Evolutionary conservation across 2,329 filamentous ascomycete species (phyloP), one percentile per base, ranked within the genome.

Genomic region (Xylaria digitata): DNA sequence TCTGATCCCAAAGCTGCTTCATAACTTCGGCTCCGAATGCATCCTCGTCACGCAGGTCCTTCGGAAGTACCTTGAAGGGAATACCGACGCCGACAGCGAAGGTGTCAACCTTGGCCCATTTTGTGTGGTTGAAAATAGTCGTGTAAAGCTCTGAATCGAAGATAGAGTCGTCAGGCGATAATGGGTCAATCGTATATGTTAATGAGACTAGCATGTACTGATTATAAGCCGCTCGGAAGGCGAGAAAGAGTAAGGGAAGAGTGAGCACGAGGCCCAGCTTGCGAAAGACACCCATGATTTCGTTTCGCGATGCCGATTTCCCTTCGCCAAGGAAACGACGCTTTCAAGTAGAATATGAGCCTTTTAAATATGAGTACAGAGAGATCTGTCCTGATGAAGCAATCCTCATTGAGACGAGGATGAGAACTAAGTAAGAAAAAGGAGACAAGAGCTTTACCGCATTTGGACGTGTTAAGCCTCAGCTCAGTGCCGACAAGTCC

Each of bases 1-100:
- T 68, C 61, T 69, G 57, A 37, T 71, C 68, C 70, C 69, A 72
- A 45, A 72, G 57, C 45, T 63, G 63, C 49, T 48, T 70, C 57
- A 72, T 66, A n/a, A 68, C 65, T 43, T 71, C 70, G 1, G 63
- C 54, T 32, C 57, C 69, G 37, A 72, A 71, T 11, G 42, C 15
- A 21, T 63, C 61, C 42, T 71, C 69, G 8, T 46, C 48, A 26
- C 60, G 46, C 13, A 71, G 45, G 1, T 63, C 17, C 32, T 50
- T 58, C 32, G 65, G 65, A 5, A 70, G 19, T 11, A 55, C 17
- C 0, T n/a, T n/a, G 17, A 65, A 63, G 11, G 70, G 62, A 6
- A 71, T 48, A 17, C 61, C 63, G 42, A 71, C 66, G 57, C 67
- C 67, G 13, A 68, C 65, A 0, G 67, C 67, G 34, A 68, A 70